These are phyloP conservation scores for Trichoderma koningii DNA, from an alignment of 2,329 filamentous ascomycete genomes.

Conservation along the genomic window DNA sequence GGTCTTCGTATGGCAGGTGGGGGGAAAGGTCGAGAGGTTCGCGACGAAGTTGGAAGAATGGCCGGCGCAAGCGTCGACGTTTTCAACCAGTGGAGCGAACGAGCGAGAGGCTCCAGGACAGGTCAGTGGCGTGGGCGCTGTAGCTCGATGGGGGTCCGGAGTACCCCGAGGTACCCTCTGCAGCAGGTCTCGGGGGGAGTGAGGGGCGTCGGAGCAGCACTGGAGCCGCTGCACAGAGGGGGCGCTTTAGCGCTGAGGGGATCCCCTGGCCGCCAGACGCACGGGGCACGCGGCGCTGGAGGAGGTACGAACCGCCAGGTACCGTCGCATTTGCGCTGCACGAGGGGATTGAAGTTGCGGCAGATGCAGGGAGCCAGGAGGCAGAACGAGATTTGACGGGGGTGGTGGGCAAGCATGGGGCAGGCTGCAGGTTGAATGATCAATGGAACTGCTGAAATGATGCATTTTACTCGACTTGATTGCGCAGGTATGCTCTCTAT, in stretches of 20 bases:
- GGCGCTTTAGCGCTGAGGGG: conserved; percentile 3
- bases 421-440: background rate
- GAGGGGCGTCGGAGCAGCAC: background rate
- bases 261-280: conserved; percentile 18
- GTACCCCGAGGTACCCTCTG: conserved; percentile 26
- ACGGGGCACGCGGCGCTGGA: conserved; percentile 19
- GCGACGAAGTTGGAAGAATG: conserved; percentile 1
- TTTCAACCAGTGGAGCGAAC: conserved; percentile 25
- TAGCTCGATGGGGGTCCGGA: conserved; percentile 27
- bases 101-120: conserved; percentile 1
- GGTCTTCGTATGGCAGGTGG: conserved; percentile 23
- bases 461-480: background rate
- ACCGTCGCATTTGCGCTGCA: conserved; percentile 23
- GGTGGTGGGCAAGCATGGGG: conserved; percentile 22
- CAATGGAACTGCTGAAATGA: too few relatives aligned
- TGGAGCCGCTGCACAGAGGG: conserved; percentile 8
- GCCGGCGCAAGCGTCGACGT: conserved; percentile 26
- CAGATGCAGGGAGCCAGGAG: conserved; percentile 28
- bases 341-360: conserved; percentile 5
- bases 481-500: too few relatives aligned
- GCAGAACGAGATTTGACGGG: conserved; percentile 12
- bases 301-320: conserved; percentile 24
- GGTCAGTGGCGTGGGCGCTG: conserved; percentile 18
- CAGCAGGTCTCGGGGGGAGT: background rate
- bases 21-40: conserved; percentile 20